Conservation (phyloP, 306 rosid genomes). For the Begonia peltatifolia region DNA sequence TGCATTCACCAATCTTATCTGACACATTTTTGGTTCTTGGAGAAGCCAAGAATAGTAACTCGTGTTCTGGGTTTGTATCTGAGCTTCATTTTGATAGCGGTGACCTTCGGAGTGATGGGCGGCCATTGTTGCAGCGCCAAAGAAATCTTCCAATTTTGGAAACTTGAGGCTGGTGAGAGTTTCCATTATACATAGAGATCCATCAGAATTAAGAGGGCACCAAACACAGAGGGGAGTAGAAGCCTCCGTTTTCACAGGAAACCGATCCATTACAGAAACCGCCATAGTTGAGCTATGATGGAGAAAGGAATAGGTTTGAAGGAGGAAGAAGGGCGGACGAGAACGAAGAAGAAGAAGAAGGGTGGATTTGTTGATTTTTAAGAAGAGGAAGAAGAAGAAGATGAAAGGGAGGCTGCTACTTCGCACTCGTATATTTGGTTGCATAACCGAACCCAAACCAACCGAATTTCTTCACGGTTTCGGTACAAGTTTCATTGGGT, state of each 20-base stretch:
- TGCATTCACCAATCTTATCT: slow-evolving; percentile 22
- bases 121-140: slow-evolving; percentile 56
- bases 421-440: no score
- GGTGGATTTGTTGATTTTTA: slow-evolving; percentile 37
- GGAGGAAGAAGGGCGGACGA: slow-evolving; percentile 16
- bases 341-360: slow-evolving; percentile 20
- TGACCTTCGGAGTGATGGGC: slow-evolving; percentile 54
- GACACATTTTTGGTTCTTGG: slow-evolving; percentile 25
- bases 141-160: slow-evolving; percentile 83
- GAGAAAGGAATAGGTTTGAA: slow-evolving; percentile 26
- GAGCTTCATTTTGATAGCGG: slow-evolving; percentile 26
- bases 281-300: slow-evolving; percentile 40
- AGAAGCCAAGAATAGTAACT: slow-evolving; percentile 26
- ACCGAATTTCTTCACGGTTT: no score
- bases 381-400: slow-evolving; percentile 22
- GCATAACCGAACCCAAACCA: no score
- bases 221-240: slow-evolving; percentile 37
- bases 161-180: slow-evolving; percentile 42
- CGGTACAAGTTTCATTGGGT: no score
- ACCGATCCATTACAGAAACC: slow-evolving; percentile 26
- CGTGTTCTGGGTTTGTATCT: slow-evolving; percentile 16
- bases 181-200: slow-evolving; percentile 59
- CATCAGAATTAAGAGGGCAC: slow-evolving; percentile 82
- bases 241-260: slow-evolving; percentile 34
- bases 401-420: no score